Base-by-base conservation (phyloP, 106 monocot species). In the Dendrobium chrysotoxum region DNA sequence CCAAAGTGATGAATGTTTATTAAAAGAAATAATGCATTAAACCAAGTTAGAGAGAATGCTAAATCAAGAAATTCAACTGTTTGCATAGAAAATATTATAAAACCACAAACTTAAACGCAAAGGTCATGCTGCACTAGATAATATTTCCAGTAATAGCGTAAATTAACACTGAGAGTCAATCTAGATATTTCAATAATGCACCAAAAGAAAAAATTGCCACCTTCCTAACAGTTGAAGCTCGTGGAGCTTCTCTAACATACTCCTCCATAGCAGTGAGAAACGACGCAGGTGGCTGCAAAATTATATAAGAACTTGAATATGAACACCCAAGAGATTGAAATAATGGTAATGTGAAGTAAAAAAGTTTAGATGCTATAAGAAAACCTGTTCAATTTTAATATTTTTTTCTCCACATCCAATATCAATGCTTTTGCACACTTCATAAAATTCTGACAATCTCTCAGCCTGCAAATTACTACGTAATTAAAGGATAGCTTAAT, bases 191-290 rank as follows among this genome's bases (percentile, higher is more conserved):
- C 35, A 35, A 35, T 35, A 35, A 35, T 35, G 35, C 35, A 28
- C 31, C 39, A 18, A 78, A 79, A 40, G 23, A 61, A 15, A 79
- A 16, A 20, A 79, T 64, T 40, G 9, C 40, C 12, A 64, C 84
- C 83, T 88, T 92, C 42, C 70, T 86, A 72, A 83, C 83, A 73
- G 84, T 79, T 72, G 89, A 94, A 80, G 53, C 47, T 74, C 87
- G 81, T 57, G 92, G 95, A 81, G 91, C 98, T 77, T 95, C 91
- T 82, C 80, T 95, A 41, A 99, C 95, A 81, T 93, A 95, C 30
- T 95, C 92, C 88, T 95, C 98, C 98, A 95, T 99, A 4, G 92
- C 81, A 20, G 83, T 87, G 26, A 95, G 81, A 88, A 95, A 94
- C 58, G 98, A 99, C 58, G 89, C 84, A 50, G 95, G 91, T 31